Conservation (phyloP, 352 stramenopile species). For the Phytopythium mirpurense region DNA sequence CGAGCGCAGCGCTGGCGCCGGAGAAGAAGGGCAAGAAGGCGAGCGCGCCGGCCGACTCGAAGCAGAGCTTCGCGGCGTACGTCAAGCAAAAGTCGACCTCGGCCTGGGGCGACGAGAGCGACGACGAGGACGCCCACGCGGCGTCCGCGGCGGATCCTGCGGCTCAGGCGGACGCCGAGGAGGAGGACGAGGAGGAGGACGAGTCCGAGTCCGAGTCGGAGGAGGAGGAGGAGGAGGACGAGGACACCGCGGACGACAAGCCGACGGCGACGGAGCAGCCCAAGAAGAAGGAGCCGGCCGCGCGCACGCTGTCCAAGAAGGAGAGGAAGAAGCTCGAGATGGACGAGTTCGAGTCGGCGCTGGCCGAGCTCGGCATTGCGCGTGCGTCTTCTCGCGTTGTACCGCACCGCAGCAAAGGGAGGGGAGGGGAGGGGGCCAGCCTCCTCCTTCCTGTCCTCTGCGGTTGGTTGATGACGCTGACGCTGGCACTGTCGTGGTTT, state of each 20-base stretch:
- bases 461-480: too few species aligned
- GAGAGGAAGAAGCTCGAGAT: constrained; percentile 78
- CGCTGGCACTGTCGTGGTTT: background rate
- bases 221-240: constrained; percentile 18
- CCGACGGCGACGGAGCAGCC: constrained; percentile 13
- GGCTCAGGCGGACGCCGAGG: constrained; percentile 30
- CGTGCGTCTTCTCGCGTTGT: constrained; percentile 13
- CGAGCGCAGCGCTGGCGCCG: constrained; percentile 31
- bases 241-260: constrained; percentile 10
- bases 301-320: constrained; percentile 65
- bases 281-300: constrained; percentile 26
- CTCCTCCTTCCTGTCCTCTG: too few species aligned
- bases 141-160: constrained; percentile 10
- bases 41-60: constrained; percentile 25
- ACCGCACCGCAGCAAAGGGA: too few species aligned
- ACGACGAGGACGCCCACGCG: constrained; percentile 62
- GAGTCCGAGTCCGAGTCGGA: constrained; percentile 28
- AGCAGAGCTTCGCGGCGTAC: constrained; percentile 65
- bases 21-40: constrained; percentile 73
- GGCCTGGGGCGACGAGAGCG: constrained; percentile 66
- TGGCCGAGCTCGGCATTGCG: constrained; percentile 64
- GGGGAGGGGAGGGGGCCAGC: too few species aligned
- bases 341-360: constrained; percentile 64
- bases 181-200: constrained; percentile 33
- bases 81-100: constrained; percentile 59